Conservation (phyloP, 2,329 filamentous ascomycete species). For the Penicillium sumatraense region DNA sequence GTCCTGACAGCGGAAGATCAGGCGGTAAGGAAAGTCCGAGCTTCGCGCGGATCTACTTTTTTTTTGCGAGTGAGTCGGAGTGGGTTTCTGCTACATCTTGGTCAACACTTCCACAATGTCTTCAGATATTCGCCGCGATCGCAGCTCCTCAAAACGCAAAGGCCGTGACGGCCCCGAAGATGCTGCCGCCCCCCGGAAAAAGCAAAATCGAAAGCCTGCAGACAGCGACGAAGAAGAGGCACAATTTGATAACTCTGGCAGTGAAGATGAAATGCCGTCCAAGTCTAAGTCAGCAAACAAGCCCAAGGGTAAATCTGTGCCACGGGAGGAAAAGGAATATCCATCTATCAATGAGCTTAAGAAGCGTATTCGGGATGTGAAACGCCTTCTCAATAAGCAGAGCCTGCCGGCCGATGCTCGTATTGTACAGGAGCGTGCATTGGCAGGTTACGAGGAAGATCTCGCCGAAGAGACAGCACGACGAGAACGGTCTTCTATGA, state of each 20-base stretch:
- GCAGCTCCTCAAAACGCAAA: conserved; percentile 34
- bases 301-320: conserved; percentile 26
- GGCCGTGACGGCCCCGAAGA: conserved; percentile 32
- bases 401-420: conserved; percentile 60
- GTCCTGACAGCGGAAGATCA: neutral
- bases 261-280: conserved; percentile 9
- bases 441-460: conserved; percentile 61
- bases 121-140: conserved; percentile 18
- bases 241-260: conserved; percentile 16
- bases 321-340: conserved; percentile 32
- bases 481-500: conserved; percentile 59
- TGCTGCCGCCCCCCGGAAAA: conserved; percentile 27
- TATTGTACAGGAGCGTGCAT: conserved; percentile 63
- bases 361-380: conserved; percentile 60
- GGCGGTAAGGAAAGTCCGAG: neutral
- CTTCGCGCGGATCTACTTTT: conserved; percentile 9
- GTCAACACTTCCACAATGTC: conserved; percentile 18
- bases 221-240: conserved; percentile 13
- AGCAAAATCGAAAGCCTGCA: conserved; percentile 24
- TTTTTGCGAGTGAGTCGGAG: neutral
- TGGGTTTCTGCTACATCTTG: neutral
- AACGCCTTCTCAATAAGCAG: conserved; percentile 54
- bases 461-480: conserved; percentile 55
- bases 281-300: conserved; percentile 17
- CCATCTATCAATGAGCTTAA: conserved; percentile 57